A percentile compares a stretch with the other conserved stretches of the same genome.
Evolutionary conservation across 176 grass and related monocot genomes (phyloP).

Genomic region (maize (Zea mays)): Zm-B73-REFERENCE-NAM-5.0 NC_050097.1:25321001-25321500

Average conservation of each 20-base stretch:
- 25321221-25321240: conserved; percentile 90
- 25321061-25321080: conserved; percentile 21
- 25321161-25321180: conserved; percentile 91
- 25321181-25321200: conserved; percentile 91
- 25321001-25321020: conserved; percentile 99
- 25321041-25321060: conserved; percentile 81
- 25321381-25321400: neutral
- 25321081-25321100: conserved; percentile 16
- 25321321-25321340: conserved; percentile 82
- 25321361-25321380: neutral
- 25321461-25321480: conserved; percentile 93
- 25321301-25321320: conserved; percentile 97
- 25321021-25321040: conserved; percentile 92
- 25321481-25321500: conserved; percentile 63
- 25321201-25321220: conserved; percentile 92
- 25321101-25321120: neutral
- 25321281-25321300: conserved; percentile 77
- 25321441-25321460: conserved; percentile 55
- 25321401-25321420: no score
- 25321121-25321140: neutral
- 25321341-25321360: conserved; percentile 80
- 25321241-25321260: conserved; percentile 99
- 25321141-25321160: conserved; percentile 53
- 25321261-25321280: conserved; percentile 95
- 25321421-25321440: conserved; percentile 5